Evolutionary conservation across 164 flowering plant genomes (phyloP), one percentile per base, ranked within the genome.

Genomic region (Euptelea pleiosperma): DNA sequence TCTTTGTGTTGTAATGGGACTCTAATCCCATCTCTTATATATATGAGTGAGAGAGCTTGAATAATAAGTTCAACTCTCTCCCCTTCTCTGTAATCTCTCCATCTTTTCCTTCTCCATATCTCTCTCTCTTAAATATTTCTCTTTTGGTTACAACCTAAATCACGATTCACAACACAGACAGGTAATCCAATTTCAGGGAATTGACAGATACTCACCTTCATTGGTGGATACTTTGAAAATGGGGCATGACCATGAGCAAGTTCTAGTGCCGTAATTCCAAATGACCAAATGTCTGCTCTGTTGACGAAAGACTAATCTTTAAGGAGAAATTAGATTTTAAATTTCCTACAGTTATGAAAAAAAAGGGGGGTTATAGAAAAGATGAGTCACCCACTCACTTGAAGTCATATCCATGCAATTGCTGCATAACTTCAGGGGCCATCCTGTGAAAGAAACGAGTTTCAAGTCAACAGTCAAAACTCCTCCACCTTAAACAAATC

Each of bases 401-500:
- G 35, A 88, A 94, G 75, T 94, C 93, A 70, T 94, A 94, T 69
- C 99, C 97, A 79, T 85, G 91, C 61, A 85, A 62, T 64, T 86
- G 99, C 74, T 91, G 96, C 97, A 94, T 88, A 55, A 94, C 97
- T 77, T 94, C 99, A 60, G 99, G 99, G 34, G 97, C 99, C 97
- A 94, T 94, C 99, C 99, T 94, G 67, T 3, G 33, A 62, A 39
- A 61, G 39, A 55, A 3, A 57, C 7, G 36, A 63, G 19, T 34
- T 52, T 26, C 60, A 66, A 47, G 42, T 39, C 50, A 53, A 36
- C 9, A 46, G 33, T 19, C 36, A 33, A 31, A 41, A 33, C 24
- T 2, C 22, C 21, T 10, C 49, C 14, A 12, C 10, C 14, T 42
- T 25, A 40, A 40, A 36, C 52, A 34, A 15, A 35, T 47, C 49